These are phyloP conservation scores for Graphilbum fragrans DNA, from an alignment of 2,329 filamentous ascomycete genomes.

Conservation along the genomic window DNA sequence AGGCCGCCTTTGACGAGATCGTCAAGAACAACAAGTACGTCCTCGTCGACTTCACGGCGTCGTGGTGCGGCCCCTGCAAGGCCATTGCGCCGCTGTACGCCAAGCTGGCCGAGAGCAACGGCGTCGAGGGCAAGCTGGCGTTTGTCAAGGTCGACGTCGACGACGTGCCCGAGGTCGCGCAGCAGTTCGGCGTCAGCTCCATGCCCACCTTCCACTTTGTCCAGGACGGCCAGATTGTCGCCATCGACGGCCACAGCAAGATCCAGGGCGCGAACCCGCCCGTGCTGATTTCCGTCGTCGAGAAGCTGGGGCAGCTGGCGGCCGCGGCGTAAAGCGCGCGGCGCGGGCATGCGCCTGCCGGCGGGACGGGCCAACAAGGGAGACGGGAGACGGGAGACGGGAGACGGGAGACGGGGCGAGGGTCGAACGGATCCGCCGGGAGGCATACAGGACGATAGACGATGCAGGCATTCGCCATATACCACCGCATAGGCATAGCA, in stretches of 20 bases:
- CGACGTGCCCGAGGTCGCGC: slow-evolving; percentile 34
- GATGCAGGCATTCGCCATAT: no score
- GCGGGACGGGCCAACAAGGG: no score
- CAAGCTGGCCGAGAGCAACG: slow-evolving; percentile 29
- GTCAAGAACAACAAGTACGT: slow-evolving; percentile 36
- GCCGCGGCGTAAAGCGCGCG: slow-evolving; percentile 4
- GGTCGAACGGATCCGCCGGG: no score
- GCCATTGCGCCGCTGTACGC: slow-evolving; percentile 42
- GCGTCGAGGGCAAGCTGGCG: slow-evolving; percentile 28
- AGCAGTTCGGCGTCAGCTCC: slow-evolving; percentile 35
- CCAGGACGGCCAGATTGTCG: slow-evolving; percentile 35
- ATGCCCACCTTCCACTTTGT: slow-evolving; percentile 52
- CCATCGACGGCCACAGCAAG: slow-evolving; percentile 14
- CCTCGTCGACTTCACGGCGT: slow-evolving; percentile 44
- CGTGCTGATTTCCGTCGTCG: slow-evolving; percentile 10
- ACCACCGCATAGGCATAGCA: no score
- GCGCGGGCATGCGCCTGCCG: no score
- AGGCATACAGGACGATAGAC: no score
- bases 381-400: no score
- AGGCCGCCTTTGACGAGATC: slow-evolving; percentile 35
- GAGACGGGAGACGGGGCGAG: no score
- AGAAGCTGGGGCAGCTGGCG: slow-evolving; percentile 11
- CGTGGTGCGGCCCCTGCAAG: slow-evolving; percentile 52
- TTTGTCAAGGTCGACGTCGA: slow-evolving; percentile 52
- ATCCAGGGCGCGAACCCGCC: slow-evolving; percentile 16